A percentile compares a stretch with the other conserved stretches of the same genome.
These are phyloP conservation scores for Cyclotella baltica DNA, from an alignment of 108 stramenopile genomes.

Conservation along the genomic window DNA sequence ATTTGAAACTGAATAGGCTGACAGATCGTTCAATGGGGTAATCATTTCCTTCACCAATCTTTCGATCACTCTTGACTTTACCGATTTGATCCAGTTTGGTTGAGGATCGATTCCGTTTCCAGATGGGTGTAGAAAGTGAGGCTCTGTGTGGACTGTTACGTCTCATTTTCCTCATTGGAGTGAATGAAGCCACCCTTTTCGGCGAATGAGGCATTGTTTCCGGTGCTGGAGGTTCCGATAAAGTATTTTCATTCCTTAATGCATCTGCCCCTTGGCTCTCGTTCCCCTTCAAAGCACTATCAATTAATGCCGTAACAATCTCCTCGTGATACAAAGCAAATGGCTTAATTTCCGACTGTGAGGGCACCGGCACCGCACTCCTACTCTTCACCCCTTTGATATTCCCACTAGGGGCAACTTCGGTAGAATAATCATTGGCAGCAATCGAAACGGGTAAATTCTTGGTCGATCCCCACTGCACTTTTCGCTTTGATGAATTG, in stretches of 20 bases:
- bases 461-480: conserved; percentile 1
- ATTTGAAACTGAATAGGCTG: not conserved
- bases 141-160: conserved; percentile 7
- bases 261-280: not conserved
- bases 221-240: not conserved
- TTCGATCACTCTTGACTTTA: not conserved
- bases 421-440: conserved; percentile 14
- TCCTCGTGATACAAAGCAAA: conserved; percentile 45
- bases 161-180: conserved; percentile 5
- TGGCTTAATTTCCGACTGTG: not conserved
- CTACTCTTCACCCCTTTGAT: not conserved
- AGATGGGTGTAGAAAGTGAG: conserved; percentile 6
- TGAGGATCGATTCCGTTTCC: conserved; percentile 17
- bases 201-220: not conserved
- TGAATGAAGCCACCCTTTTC: not conserved
- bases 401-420: not conserved
- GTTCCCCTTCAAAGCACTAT: conserved; percentile 28
- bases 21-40: not conserved
- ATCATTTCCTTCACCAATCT: not conserved
- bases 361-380: too few species aligned
- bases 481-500: conserved; percentile 3
- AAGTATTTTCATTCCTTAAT: not conserved
- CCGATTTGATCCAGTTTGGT: not conserved
- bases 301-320: conserved; percentile 47
- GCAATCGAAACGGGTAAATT: conserved; percentile 7